Percentiles rank a stretch among this genome's conserved stretches.
Conservation (phyloP, 148 eudicot genomes). For the Chenopodium album region DNA sequence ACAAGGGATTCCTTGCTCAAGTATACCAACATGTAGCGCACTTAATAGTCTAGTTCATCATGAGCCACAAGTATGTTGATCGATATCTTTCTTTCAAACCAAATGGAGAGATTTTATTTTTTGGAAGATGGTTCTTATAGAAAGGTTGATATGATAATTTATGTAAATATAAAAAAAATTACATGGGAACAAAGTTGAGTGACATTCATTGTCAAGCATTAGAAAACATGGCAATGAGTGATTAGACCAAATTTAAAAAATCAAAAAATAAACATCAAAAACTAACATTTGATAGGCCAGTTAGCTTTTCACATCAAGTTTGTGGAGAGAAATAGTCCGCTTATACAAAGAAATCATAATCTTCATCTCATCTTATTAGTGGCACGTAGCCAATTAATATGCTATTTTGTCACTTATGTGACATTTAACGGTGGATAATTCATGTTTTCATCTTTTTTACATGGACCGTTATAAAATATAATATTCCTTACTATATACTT, state of each 20-base stretch:
- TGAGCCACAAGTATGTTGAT: too few relatives aligned
- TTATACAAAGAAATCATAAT: constrained; percentile 3
- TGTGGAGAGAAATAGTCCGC: constrained; percentile 14
- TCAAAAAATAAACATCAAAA: not conserved
- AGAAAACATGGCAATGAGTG: not conserved
- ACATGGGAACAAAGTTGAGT: not conserved
- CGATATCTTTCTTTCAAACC: too few relatives aligned
- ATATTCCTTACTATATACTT: not conserved
- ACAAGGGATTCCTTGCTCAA: too few relatives aligned
- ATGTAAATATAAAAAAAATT: too few relatives aligned
- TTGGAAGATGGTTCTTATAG: too few relatives aligned
- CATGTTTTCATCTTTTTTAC: not conserved
- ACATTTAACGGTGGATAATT: not conserved
- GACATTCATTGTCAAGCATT: not conserved
- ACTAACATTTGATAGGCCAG: constrained; percentile 28
- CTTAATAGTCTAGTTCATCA: too few relatives aligned
- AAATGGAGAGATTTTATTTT: too few relatives aligned
- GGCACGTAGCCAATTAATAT: too few relatives aligned
- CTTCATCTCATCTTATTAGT: not conserved
- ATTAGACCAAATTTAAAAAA: not conserved
- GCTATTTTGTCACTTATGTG: not conserved
- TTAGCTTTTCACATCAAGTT: constrained; percentile 38
- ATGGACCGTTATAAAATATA: not conserved
- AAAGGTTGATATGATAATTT: too few relatives aligned
- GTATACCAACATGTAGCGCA: too few relatives aligned